phyloP scores from a whole-genome alignment of 2,329 filamentous ascomycete genomes.

The Zymoseptoria pseudotritici region DNA sequence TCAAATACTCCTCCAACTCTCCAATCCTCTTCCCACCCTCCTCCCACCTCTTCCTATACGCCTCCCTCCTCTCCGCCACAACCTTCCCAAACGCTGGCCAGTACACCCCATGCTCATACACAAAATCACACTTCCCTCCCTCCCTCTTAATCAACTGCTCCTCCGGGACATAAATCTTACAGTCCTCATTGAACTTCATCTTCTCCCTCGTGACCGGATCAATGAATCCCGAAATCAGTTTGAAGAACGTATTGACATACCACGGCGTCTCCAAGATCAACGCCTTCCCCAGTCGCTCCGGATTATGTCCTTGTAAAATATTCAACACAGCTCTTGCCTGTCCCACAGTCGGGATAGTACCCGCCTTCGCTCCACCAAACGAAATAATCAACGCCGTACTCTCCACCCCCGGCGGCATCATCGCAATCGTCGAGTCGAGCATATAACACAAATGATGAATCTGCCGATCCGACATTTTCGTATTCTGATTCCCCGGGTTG shows the following conservation, averaged over 20 bases:
- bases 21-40: constrained; percentile 73
- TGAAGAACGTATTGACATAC: constrained; percentile 90
- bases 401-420: constrained; percentile 83
- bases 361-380: constrained; percentile 71
- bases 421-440: constrained; percentile 80
- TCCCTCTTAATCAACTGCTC: constrained; percentile 75
- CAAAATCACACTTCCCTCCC: constrained; percentile 75
- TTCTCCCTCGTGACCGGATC: constrained; percentile 90
- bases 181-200: constrained; percentile 94
- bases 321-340: constrained; percentile 77
- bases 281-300: constrained; percentile 80
- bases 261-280: constrained; percentile 88
- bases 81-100: constrained; percentile 78
- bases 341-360: constrained; percentile 67
- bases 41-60: constrained; percentile 64
- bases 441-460: constrained; percentile 93
- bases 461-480: constrained; percentile 74
- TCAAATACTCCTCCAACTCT: constrained; percentile 81
- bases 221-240: constrained; percentile 91
- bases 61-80: constrained; percentile 57
- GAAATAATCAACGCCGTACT: constrained; percentile 82
- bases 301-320: constrained; percentile 93
- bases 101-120: constrained; percentile 81
- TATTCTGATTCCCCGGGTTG: constrained; percentile 86
- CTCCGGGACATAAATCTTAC: constrained; percentile 70